These are phyloP conservation scores for Gastrodia elata DNA, from an alignment of 106 monocot genomes.

Conservation along the genomic window DNA sequence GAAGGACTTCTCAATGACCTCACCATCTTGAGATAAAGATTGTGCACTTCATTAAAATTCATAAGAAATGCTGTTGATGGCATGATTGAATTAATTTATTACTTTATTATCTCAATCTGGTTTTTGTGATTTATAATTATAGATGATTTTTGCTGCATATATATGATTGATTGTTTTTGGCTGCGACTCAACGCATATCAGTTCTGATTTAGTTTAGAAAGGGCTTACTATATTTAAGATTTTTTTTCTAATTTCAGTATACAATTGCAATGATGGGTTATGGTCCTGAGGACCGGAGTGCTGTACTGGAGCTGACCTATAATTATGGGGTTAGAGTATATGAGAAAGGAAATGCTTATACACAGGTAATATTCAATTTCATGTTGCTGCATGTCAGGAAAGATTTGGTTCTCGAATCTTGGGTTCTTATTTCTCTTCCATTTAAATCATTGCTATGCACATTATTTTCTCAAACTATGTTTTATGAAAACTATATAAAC, in stretches of 20 bases:
- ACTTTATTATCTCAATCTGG: not conserved
- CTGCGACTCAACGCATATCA: not conserved
- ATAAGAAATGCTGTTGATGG: no score
- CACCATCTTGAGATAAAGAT: no score
- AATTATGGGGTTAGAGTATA: conserved; percentile 88
- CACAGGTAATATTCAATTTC: conserved; percentile 47
- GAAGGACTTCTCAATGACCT: no score
- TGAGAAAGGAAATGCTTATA: conserved; percentile 88
- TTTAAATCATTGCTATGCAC: not conserved
- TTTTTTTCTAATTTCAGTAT: conserved; percentile 39
- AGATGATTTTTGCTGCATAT: not conserved
- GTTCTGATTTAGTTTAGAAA: not conserved
- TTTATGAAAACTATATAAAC: not conserved
- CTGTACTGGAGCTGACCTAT: conserved; percentile 90
- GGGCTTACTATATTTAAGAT: not conserved
- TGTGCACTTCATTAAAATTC: no score
- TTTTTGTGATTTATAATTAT: not conserved
- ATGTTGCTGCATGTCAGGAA: not conserved
- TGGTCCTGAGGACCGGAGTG: conserved; percentile 94
- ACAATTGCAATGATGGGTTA: conserved; percentile 98
- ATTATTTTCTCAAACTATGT: not conserved
- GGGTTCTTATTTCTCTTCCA: not conserved
- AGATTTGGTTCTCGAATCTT: not conserved
- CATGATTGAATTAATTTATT: not conserved
- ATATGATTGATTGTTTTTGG: not conserved